A percentile compares a stretch with the other conserved stretches of the same genome.
These are phyloP conservation scores for Paecilomyces formosus DNA, from an alignment of 2,329 filamentous ascomycete genomes.

Conservation along the genomic window DNA sequence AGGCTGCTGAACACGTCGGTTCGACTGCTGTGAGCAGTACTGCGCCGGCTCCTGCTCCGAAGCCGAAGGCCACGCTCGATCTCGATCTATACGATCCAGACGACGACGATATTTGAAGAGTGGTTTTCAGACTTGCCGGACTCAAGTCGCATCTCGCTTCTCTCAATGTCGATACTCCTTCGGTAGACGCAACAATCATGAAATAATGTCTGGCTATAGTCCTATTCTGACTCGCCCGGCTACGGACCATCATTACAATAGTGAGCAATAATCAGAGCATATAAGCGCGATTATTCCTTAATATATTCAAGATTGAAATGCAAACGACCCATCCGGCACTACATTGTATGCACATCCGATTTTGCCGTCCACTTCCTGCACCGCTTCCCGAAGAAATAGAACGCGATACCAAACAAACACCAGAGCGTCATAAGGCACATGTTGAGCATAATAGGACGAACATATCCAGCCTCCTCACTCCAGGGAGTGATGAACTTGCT, in stretches of 20 bases:
- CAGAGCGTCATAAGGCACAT: conserved; percentile 47
- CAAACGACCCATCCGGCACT: conserved; percentile 12
- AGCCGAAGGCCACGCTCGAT: conserved; percentile 33
- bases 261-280: too few species aligned
- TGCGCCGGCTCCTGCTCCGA: conserved; percentile 14
- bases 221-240: too few species aligned
- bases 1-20: conserved; percentile 23
- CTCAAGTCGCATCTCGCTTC: too few species aligned
- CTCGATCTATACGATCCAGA: conserved; percentile 39
- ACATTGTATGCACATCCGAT: conserved; percentile 49
- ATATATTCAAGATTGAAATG: not conserved
- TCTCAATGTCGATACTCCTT: too few species aligned
- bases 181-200: too few species aligned
- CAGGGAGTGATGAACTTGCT: conserved; percentile 49
- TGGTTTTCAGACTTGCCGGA: not conserved
- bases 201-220: too few species aligned
- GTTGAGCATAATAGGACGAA: conserved; percentile 55
- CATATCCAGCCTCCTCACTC: conserved; percentile 43
- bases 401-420: conserved; percentile 48
- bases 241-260: too few species aligned
- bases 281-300: too few species aligned
- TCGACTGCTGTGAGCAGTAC: conserved; percentile 12
- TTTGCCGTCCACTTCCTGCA: conserved; percentile 51
- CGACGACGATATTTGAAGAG: conserved; percentile 33
- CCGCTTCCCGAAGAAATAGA: conserved; percentile 53